Base-by-base conservation (phyloP, 345 rosid genomes). In the Eutrema japonicum region DNA sequence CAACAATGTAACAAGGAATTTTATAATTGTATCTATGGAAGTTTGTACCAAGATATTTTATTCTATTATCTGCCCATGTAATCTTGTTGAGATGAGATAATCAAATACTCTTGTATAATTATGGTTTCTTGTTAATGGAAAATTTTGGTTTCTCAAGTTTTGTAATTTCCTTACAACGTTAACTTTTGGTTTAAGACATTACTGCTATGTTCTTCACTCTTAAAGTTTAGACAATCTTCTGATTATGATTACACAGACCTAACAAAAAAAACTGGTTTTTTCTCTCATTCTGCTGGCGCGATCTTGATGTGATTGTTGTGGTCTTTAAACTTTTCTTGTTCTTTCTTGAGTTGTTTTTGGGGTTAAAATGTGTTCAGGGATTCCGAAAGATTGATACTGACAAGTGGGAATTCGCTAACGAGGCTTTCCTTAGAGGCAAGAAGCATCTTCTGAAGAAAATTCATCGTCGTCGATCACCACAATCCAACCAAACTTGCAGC, bases 371-470 rank as follows among this genome's bases (percentile, higher is more conserved):
- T 78, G 73, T 76, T 42, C 84, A 90, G 95, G 96, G 93, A 18
- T 92, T 92, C 66, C 91, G 83, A 71, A 92, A 92, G 88, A 82
- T 85, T 41, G 95, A 87, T 80, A 83, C 95, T 49, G 96, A 90
- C 60, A 92, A 72, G 71, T 95, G 98, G 99, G 98, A 95, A 76
- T 95, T 95, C 64, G 92, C 97, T 0, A 92, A 95, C 70, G 94
- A 90, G 73, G 88, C 80, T 70, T 95, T 95, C 78, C 89, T 71
- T 72, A 84, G 83, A 73, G 99, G 91, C 54, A 87, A 85, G 79
- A 90, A 64, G 83, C 88, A 88, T 84, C 92, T 92, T 63, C 80
- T 95, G 10, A 95, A 86, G 84, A 84, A 83, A 80, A 95, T 95
- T 58, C 91, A 84, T 68, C 84, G 99, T 78, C 93, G 99, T 43